phyloP scores from a whole-genome alignment of 1,284 basidiomycete species.

The Puccinia coronata region DNA sequence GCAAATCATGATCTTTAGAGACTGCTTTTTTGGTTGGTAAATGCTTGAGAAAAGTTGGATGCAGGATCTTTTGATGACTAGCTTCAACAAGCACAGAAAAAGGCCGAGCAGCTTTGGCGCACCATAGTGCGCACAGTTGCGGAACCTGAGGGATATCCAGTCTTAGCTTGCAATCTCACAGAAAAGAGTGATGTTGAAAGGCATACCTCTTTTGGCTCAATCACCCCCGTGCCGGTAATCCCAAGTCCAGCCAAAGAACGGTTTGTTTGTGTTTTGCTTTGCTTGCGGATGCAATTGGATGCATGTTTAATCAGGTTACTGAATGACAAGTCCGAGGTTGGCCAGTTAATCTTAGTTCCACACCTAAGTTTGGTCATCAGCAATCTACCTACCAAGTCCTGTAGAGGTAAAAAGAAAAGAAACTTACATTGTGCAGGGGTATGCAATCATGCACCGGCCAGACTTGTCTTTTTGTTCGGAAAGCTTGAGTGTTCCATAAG shows the following conservation, averaged over 20 bases:
- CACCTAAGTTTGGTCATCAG: neutral
- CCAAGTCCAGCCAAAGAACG: neutral
- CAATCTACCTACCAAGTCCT: neutral
- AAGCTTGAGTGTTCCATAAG: too few relatives aligned
- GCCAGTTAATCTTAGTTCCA: neutral
- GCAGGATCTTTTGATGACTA: neutral
- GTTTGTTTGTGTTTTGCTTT: neutral
- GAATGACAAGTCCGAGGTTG: neutral
- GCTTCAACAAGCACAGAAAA: neutral
- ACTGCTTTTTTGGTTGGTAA: neutral
- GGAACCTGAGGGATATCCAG: too few relatives aligned
- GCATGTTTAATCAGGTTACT: neutral
- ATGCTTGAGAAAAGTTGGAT: neutral
- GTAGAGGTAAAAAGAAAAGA: neutral
- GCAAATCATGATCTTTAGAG: neutral
- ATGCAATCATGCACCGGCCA: constrained; percentile 5
- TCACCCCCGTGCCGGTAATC: neutral
- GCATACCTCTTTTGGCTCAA: neutral
- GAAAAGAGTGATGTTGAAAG: neutral
- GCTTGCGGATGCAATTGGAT: neutral
- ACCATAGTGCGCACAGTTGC: neutral
- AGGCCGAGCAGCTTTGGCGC: neutral
- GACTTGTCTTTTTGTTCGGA: too few relatives aligned
- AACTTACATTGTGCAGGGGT: constrained; percentile 3
- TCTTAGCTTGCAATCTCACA: neutral